Conservation (phyloP, 192 early-diverging fungal species). For the Coemansia sp. region DNA sequence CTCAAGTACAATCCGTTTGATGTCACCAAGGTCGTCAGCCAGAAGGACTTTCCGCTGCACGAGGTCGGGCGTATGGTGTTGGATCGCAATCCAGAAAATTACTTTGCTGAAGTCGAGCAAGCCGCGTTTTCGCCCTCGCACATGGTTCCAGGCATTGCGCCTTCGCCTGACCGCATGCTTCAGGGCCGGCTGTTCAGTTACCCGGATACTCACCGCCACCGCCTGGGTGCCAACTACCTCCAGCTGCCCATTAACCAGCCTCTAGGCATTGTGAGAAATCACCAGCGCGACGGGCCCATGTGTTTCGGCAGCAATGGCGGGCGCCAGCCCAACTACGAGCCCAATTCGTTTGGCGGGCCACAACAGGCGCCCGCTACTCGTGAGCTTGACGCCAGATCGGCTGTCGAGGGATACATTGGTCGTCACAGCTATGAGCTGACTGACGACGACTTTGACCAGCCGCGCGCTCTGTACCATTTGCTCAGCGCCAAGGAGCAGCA, state of each 20-base stretch:
- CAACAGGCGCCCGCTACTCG: conserved; percentile 25
- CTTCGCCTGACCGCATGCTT: conserved; percentile 68
- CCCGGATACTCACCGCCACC: conserved; percentile 71
- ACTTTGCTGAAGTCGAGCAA: conserved; percentile 78
- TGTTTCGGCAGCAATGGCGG: conserved; percentile 59
- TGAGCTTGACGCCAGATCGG: conserved; percentile 35
- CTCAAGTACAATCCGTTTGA: conserved; percentile 72
- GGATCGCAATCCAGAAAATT: conserved; percentile 72
- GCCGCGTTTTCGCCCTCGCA: conserved; percentile 70
- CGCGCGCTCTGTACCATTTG: conserved; percentile 59
- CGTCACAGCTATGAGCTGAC: conserved; percentile 57
- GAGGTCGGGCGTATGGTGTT: conserved; percentile 71
- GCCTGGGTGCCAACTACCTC: conserved; percentile 70
- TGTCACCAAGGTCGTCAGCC: conserved; percentile 68
- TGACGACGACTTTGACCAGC: conserved; percentile 68
- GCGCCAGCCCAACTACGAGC: conserved; percentile 64
- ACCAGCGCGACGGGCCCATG: conserved; percentile 71
- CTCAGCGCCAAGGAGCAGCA: conserved; percentile 28
- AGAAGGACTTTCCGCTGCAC: conserved; percentile 65
- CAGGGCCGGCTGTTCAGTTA: conserved; percentile 76
- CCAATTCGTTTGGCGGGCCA: conserved; percentile 63
- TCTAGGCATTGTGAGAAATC: conserved; percentile 55
- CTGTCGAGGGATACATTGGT: conserved; percentile 53
- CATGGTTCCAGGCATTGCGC: conserved; percentile 70
- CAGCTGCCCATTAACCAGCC: conserved; percentile 72